Evolutionary conservation across 805 yeast species (phyloP), one percentile per base, ranked within the genome.

Genomic region (Brettanomyces naardenensis): DNA sequence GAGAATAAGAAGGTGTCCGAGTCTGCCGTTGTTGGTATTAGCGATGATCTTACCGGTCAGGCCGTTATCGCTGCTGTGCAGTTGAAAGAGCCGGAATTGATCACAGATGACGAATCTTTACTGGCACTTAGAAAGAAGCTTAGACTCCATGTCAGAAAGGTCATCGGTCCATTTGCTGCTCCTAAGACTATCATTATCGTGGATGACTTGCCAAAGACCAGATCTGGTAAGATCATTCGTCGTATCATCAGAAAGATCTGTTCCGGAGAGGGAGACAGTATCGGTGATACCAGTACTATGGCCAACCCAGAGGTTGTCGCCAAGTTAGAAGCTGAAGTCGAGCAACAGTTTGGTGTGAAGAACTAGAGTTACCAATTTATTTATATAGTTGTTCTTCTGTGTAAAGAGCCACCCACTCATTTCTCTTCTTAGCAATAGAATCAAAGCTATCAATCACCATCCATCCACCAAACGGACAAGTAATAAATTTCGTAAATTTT

Each of bases 171-270:
- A 35, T 87, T 87, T 64, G 98, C 98, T 17, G 95, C 97, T 40
- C 98, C 98, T 56, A 89, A 89, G 64, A 68, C 79, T 36, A 66
- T 66, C 41, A 79, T 89, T 42, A 66, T 89, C 42, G 95, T 90
- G 39, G 80, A 78, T 43, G 97, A 92, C 58, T 75, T 92, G 62
- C 98, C 98, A 65, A 92, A 90, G 75, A 92, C 98, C 19, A 79
- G 98, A 68, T 87, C 96, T 9, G 98, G 98, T 52, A 92, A 92
- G 73, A 90, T 92, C 58, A 90, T 92, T 95, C 84, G 98, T 73
- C 85, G 98, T 70, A 83, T 92, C 45, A 73, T 92, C 64, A 81
- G 98, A 67, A 92, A 92, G 68, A 75, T 90, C 44, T 80, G 88
- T 39, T 79, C 92, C 37, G 89, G 90, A 49, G 97, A 90, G 69